Percentiles rank a stretch among this genome's conserved stretches.
Evolutionary conservation across 768 basidiomycete genomes (phyloP).

Genomic region (Sporobolomyces pararoseus): DNA sequence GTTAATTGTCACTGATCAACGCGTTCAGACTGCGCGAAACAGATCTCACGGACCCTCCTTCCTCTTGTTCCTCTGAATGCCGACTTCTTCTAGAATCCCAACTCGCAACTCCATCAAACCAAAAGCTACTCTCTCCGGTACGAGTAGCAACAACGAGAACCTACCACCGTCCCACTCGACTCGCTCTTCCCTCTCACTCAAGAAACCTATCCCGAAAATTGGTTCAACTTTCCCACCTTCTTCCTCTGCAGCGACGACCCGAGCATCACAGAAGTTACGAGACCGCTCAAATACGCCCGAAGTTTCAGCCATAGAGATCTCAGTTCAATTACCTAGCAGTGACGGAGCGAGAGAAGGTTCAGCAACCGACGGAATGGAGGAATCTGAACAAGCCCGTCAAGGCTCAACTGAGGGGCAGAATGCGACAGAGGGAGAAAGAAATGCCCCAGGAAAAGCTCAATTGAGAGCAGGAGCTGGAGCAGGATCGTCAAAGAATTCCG

Average conservation of each 20-base stretch:
- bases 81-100: neutral
- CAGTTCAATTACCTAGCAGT: conserved; percentile 11
- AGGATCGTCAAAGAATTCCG: neutral
- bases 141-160: conserved; percentile 12
- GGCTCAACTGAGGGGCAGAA: neutral
- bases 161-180: neutral
- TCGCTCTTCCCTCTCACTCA: neutral
- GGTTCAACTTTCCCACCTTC: no score
- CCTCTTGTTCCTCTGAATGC: neutral
- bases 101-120: no score
- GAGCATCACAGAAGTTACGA: no score
- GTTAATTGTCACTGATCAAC: no score
- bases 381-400: neutral
- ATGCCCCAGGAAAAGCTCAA: no score
- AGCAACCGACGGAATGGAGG: neutral
- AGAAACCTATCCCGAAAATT: neutral
- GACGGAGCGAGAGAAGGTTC: neutral
- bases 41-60: neutral
- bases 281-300: neutral
- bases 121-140: no score
- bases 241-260: no score
- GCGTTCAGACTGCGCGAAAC: neutral
- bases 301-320: conserved; percentile 4
- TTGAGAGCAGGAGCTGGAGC: no score
- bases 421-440: neutral